Base-by-base conservation (phyloP, 305 asterid species). In the Fraxinus platypoda region DNA sequence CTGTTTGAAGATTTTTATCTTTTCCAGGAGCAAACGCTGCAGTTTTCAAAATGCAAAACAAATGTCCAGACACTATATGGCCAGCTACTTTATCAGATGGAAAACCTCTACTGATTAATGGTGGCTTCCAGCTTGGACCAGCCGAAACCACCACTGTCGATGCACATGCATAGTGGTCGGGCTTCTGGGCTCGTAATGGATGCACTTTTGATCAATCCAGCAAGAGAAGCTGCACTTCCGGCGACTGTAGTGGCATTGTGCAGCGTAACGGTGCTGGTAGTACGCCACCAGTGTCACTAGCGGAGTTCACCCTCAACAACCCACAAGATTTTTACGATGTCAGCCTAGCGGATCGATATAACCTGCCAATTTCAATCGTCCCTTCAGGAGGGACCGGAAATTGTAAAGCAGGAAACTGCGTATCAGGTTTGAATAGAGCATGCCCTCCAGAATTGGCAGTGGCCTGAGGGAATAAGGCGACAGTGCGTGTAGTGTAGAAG, bases 341-440 rank as follows among this genome's bases (percentile, higher is more conserved):
- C 37, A 93, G 94, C 88, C 90, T 91, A 2, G 94, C 91, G 0
- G 96, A 93, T 46, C 94, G 91, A 35, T 93, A 84, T 85, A 93
- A 93, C 78, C 3, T 91, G 15, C 93, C 93, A 0, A 78, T 92
- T 11, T 88, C 94, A 12, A 49, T 91, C 5, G 23, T 83, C 41
- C 92, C 94, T 15, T 81, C 80, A 0, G 88, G 87, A 23, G 92
- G 87, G 35, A 59, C 88, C 3, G 89, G 91, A 0, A 81, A 87
- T 80, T 93, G 96, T 28, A 38, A 85, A 0, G 76, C 85, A 5
- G 90, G 87, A 21, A 79, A 77, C 13, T 92, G 95, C 76, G 62
- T 2, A 13, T 25, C 87, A 7, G 85, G 89, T 77, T 5, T 89
- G 86, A 90, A 90, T 86, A 23, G 17, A 25, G 59, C 25, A 4